Percentiles rank a stretch among this genome's conserved stretches.
These are phyloP conservation scores for Xylaria scruposa DNA, from an alignment of 495 filamentous ascomycete species.

Conservation along the genomic window DNA sequence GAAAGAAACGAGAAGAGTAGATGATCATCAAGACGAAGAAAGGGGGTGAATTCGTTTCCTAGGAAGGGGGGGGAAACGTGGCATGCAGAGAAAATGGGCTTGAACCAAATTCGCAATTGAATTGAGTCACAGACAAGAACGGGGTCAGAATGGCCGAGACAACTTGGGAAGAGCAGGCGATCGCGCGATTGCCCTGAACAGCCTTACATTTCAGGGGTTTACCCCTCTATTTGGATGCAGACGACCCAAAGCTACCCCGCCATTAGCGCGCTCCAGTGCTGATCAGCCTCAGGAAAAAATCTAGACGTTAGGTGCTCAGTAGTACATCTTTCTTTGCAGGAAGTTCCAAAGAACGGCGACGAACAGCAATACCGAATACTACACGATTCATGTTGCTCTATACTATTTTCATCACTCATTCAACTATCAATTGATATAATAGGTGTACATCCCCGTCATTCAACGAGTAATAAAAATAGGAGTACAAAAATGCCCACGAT, in stretches of 20 bases:
- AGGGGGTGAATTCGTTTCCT: not conserved
- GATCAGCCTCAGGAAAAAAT: slow-evolving; percentile 7
- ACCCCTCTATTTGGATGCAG: slow-evolving; percentile 22
- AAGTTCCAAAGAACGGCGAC: not conserved
- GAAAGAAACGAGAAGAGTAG: slow-evolving; percentile 32
- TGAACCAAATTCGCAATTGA: slow-evolving; percentile 13
- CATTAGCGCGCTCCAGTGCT: slow-evolving; percentile 19
- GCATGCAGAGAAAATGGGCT: slow-evolving; percentile 2
- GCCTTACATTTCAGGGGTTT: slow-evolving; percentile 18
- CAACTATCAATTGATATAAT: not conserved
- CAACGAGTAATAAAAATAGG: not conserved
- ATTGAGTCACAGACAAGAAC: slow-evolving; percentile 23
- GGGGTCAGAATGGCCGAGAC: not conserved
- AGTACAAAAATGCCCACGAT: slow-evolving; percentile 40
- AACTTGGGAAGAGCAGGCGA: slow-evolving; percentile 1
- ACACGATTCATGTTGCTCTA: not conserved
- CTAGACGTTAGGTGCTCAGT: not conserved
- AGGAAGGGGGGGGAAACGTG: slow-evolving; percentile 14
- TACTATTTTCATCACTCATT: not conserved
- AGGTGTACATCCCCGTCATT: not conserved
- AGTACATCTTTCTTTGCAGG: no score
- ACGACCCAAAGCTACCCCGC: slow-evolving; percentile 26
- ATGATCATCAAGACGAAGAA: slow-evolving; percentile 40
- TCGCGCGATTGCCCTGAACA: slow-evolving; percentile 12
- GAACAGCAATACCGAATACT: not conserved